Evolutionary conservation across 2,329 filamentous ascomycete genomes (phyloP).

Genomic region (Ophiocordyceps camponoti-saundersi): DNA sequence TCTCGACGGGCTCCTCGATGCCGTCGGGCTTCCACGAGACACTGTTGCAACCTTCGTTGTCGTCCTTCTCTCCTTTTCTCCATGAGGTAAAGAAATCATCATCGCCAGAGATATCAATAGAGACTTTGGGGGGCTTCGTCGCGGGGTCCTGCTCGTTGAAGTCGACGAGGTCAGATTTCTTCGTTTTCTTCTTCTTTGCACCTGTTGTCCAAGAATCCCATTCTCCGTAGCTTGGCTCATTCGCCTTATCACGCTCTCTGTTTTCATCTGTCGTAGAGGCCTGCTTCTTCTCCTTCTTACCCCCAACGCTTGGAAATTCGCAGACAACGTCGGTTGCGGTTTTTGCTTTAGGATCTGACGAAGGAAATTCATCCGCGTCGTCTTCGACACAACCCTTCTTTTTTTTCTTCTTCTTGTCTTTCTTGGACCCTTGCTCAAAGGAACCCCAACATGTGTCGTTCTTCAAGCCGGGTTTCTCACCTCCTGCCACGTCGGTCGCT

Average conservation of each 20-base stretch:
- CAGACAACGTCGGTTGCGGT: neutral
- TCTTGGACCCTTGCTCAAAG: constrained; percentile 6
- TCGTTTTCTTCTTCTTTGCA: constrained; percentile 26
- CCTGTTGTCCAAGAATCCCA: constrained; percentile 9
- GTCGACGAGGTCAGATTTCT: constrained; percentile 18
- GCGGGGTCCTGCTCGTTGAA: constrained; percentile 13
- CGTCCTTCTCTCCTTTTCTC: constrained; percentile 34
- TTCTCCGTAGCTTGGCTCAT: constrained; percentile 7
- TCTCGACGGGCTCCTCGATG: constrained; percentile 25
- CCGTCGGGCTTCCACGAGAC: constrained; percentile 20
- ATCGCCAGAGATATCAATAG: constrained; percentile 16
- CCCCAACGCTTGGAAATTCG: neutral
- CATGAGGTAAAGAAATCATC: constrained; percentile 40
- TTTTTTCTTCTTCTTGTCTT: constrained; percentile 13
- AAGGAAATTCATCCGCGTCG: constrained; percentile 5
- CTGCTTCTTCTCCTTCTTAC: constrained; percentile 6
- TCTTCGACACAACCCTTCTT: constrained; percentile 8
- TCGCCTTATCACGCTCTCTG: neutral
- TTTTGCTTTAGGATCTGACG: neutral
- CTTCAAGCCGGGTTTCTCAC: too few species aligned
- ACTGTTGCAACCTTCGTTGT: constrained; percentile 16
- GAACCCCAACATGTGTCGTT: too few species aligned
- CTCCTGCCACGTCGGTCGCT: neutral
- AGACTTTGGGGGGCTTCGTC: constrained; percentile 9
- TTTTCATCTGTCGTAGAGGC: neutral